Base-by-base conservation (phyloP, 495 filamentous ascomycete genomes). In the Penicillium maclennaniae region DNA sequence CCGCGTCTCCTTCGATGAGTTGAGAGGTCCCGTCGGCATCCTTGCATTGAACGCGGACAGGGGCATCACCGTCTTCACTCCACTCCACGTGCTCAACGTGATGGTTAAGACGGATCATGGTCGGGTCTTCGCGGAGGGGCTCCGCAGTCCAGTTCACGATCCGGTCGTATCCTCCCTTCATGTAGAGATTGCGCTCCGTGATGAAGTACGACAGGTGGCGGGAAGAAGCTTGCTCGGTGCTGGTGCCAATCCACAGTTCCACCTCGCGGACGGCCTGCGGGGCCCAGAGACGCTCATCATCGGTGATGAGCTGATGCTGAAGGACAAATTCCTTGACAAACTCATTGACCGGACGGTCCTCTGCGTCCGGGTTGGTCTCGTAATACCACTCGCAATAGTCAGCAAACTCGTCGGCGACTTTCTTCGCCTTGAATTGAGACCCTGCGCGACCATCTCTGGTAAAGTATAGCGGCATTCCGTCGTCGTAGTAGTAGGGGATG, bases 361-460 rank as follows among this genome's bases (percentile, higher is more conserved):
- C 57, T 0, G 60, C 60, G 4, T 63, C 60, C 7, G 60, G 60
- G 34, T 63, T 49, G 23, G 57, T 60, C 47, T 63, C 58, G 43
- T 60, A 63, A 17, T 55, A 63, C 60, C 60, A 63, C 23, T 57
- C 60, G 45, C 46, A 51, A 34, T 63, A 63, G 41, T 63, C 60
- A 20, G 60, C 60, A 21, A 63, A 63, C 43, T 63, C 60, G 38
- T 63, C 60, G 17, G 60, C 60, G 17, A 63, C 60, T 26, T 63
- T 63, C 49, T 63, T 63, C 12, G 60, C 60, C 26, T 63, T 63
- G 43, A 63, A 63, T 44, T 63, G 60, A n/a, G 54, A 55, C 6
- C 60, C 60, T 28, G 60, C 51, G 8, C 60, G 60, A 19, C 60
- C 60, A 26, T 63, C 55, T 34, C 54, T 44, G 43, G 60, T 63